Evolutionary conservation across 352 stramenopile genomes (phyloP).

Genomic region (Aphanomyces invadans): DNA sequence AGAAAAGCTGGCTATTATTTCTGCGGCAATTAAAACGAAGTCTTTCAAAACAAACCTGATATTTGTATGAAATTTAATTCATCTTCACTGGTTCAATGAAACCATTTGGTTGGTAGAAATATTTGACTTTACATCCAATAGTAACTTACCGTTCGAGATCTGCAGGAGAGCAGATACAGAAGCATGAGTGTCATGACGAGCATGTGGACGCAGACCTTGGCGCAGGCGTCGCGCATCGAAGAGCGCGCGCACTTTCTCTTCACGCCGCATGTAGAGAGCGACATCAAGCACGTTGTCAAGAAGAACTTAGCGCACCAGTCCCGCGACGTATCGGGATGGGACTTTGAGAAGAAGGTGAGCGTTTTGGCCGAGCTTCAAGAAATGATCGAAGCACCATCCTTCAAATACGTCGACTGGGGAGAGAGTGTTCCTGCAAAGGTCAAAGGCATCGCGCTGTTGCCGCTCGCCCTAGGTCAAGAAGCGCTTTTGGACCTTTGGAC

Average conservation of each 20-base stretch:
- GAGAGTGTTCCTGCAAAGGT: slow-evolving; percentile 3
- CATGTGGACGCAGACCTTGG: slow-evolving; percentile 14
- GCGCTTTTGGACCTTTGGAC: slow-evolving; percentile 70
- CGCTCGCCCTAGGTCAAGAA: slow-evolving; percentile 53
- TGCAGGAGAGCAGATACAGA: neutral
- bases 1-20: neutral
- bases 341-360: slow-evolving; percentile 72
- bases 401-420: slow-evolving; percentile 70
- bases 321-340: slow-evolving; percentile 57
- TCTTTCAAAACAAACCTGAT: neutral
- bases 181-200: slow-evolving; percentile 22
- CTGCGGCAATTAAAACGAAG: neutral
- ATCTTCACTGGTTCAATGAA: neutral
- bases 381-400: slow-evolving; percentile 56
- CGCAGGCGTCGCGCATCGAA: neutral
- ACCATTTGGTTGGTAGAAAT: neutral
- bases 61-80: slow-evolving; percentile 7
- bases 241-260: slow-evolving; percentile 11
- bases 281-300: neutral
- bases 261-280: slow-evolving; percentile 5
- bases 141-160: too few species aligned
- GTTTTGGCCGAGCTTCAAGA: slow-evolving; percentile 49
- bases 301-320: slow-evolving; percentile 6
- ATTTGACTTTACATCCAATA: slow-evolving; percentile 1
- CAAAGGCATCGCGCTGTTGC: slow-evolving; percentile 31